phyloP scores from a whole-genome alignment of 2,329 filamentous ascomycete species.

The Tolypocladium ophioglossoides region DNA sequence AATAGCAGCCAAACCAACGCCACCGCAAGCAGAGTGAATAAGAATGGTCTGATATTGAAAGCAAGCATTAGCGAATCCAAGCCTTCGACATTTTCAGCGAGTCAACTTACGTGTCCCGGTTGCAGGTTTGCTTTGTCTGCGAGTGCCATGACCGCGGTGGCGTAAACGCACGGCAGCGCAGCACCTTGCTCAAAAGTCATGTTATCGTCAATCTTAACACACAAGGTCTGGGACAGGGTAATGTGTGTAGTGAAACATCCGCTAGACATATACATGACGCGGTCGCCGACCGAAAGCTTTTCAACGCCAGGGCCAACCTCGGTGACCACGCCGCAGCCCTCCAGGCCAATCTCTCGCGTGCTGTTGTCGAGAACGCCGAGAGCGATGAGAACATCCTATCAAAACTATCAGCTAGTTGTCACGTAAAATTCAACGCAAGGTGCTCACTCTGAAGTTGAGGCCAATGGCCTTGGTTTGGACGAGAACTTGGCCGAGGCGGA shows the following conservation, averaged over 20 bases:
- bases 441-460: constrained; percentile 11
- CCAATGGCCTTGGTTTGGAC: constrained; percentile 12
- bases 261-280: constrained; percentile 15
- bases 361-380: constrained; percentile 15
- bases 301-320: constrained; percentile 15
- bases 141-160: constrained; percentile 22
- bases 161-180: constrained; percentile 22
- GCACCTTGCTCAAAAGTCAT: constrained; percentile 25
- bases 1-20: constrained; percentile 22
- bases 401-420: constrained; percentile 1
- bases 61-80: not conserved
- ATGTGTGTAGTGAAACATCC: constrained; percentile 17
- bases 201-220: constrained; percentile 21
- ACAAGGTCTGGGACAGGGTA: constrained; percentile 10
- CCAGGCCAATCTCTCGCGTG: constrained; percentile 14
- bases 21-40: constrained; percentile 23
- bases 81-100: no score
- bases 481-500: constrained; percentile 1
- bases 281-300: constrained; percentile 21
- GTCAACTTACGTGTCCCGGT: constrained; percentile 9
- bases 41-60: constrained; percentile 15
- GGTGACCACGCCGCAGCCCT: constrained; percentile 18
- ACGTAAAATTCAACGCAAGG: not conserved
- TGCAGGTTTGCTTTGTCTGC: constrained; percentile 17
- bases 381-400: constrained; percentile 27